A percentile compares a stretch with the other conserved stretches of the same genome.
These are phyloP conservation scores for Isatis tinctoria DNA, from an alignment of 345 rosid genomes.

Conservation along the genomic window DNA sequence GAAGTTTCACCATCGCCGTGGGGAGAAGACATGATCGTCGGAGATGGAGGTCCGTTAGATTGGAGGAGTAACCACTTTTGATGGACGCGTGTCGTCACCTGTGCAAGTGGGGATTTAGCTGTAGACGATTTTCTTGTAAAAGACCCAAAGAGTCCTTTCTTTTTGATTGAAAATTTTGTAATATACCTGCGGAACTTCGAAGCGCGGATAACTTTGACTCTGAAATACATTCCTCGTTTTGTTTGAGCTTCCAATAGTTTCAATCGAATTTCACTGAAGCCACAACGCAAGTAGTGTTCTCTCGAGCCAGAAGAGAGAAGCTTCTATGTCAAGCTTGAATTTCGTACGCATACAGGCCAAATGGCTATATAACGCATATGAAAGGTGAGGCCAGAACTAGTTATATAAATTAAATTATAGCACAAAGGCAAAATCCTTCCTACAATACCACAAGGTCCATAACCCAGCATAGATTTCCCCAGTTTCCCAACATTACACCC, in stretches of 20 bases:
- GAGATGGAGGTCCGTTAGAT: constrained; percentile 26
- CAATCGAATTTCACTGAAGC: background rate
- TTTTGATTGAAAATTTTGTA: background rate
- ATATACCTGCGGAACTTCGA: background rate
- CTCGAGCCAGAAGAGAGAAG: background rate
- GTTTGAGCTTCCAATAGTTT: background rate
- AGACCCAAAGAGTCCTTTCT: background rate
- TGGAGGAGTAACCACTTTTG: constrained; percentile 7
- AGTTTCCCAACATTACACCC: background rate
- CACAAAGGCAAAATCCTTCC: constrained; percentile 15
- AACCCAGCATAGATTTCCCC: background rate
- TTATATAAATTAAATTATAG: background rate
- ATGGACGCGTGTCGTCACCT: constrained; percentile 7
- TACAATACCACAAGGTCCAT: constrained; percentile 2
- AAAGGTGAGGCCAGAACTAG: background rate
- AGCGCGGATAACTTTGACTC: background rate
- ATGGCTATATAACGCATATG: no score
- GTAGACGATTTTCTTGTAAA: background rate
- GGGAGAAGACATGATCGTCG: constrained; percentile 18
- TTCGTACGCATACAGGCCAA: no score
- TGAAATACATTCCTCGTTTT: background rate
- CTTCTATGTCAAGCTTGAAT: no score
- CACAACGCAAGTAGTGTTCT: background rate
- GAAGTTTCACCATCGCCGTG: constrained; percentile 25
- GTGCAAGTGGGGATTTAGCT: background rate